These are phyloP conservation scores for Pythium insidiosum DNA, from an alignment of 352 stramenopile genomes.

Conservation along the genomic window DNA sequence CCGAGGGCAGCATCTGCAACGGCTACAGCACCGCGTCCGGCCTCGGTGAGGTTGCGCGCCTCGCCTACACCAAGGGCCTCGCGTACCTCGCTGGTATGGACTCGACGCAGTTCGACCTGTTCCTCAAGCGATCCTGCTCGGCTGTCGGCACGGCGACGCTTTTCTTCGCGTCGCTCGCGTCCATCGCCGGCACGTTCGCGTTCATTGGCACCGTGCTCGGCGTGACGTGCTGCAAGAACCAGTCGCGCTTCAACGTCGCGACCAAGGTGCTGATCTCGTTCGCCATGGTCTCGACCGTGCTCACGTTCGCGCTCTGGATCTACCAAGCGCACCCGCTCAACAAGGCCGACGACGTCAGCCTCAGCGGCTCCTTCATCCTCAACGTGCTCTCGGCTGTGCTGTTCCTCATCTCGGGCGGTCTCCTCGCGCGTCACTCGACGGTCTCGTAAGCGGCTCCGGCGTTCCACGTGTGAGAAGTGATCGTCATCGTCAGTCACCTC, in stretches of 20 bases:
- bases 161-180: conserved; percentile 32
- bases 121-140: conserved; percentile 54
- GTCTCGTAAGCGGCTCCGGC: conserved; percentile 7
- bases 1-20: conserved; percentile 46
- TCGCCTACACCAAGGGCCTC: conserved; percentile 23
- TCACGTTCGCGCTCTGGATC: conserved; percentile 60
- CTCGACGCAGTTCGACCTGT: conserved; percentile 36
- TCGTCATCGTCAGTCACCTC: too few relatives aligned
- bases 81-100: conserved; percentile 41
- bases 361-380: conserved; percentile 50
- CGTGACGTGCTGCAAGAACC: conserved; percentile 68
- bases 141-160: conserved; percentile 34
- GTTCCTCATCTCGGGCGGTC: conserved; percentile 25
- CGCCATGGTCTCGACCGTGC: conserved; percentile 29
- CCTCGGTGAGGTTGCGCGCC: conserved; percentile 16
- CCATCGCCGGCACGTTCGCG: conserved; percentile 26
- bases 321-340: conserved; percentile 35
- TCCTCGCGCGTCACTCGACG: conserved; percentile 17
- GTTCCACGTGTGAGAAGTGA: too few relatives aligned
- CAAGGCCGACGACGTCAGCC: conserved; percentile 47
- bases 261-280: conserved; percentile 36
- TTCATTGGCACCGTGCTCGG: conserved; percentile 45
- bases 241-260: conserved; percentile 39
- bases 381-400: conserved; percentile 35
- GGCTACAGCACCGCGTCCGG: conserved; percentile 29